These are phyloP conservation scores for Arthrocladium fulminans DNA, from an alignment of 2,329 filamentous ascomycete genomes.

Conservation along the genomic window DNA sequence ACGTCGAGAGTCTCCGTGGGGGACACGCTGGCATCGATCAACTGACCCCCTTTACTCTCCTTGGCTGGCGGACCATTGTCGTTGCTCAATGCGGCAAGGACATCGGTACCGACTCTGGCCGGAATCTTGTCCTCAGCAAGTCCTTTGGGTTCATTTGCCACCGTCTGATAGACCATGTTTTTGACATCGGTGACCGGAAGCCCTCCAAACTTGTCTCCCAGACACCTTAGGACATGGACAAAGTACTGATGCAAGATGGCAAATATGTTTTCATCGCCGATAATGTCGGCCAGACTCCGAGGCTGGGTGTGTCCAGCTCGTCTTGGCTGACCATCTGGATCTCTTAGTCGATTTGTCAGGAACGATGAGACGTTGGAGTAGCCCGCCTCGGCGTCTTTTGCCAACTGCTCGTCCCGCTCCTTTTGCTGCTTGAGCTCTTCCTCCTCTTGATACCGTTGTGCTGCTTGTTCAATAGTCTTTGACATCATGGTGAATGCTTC, in stretches of 20 bases:
- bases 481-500: slow-evolving; percentile 48
- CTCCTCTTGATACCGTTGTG: slow-evolving; percentile 37
- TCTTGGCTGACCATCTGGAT: slow-evolving; percentile 48
- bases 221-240: slow-evolving; percentile 40
- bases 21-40: neutral
- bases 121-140: slow-evolving; percentile 10
- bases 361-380: slow-evolving; percentile 52
- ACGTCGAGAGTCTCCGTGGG: neutral
- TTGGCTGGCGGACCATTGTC: neutral
- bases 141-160: slow-evolving; percentile 12
- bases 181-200: slow-evolving; percentile 31
- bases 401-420: slow-evolving; percentile 4
- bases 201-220: slow-evolving; percentile 39
- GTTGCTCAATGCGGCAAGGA: slow-evolving; percentile 4
- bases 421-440: slow-evolving; percentile 27
- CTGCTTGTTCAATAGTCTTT: slow-evolving; percentile 41
- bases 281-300: slow-evolving; percentile 50
- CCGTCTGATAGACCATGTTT: slow-evolving; percentile 33
- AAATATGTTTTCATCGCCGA: slow-evolving; percentile 51
- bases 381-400: slow-evolving; percentile 25
- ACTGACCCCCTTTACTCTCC: neutral
- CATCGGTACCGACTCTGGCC: neutral
- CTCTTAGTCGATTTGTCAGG: slow-evolving; percentile 46
- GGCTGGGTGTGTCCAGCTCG: slow-evolving; percentile 46
- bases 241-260: slow-evolving; percentile 49